Conservation (phyloP, 345 rosid species). For the Odontarrhena argentea region DNA sequence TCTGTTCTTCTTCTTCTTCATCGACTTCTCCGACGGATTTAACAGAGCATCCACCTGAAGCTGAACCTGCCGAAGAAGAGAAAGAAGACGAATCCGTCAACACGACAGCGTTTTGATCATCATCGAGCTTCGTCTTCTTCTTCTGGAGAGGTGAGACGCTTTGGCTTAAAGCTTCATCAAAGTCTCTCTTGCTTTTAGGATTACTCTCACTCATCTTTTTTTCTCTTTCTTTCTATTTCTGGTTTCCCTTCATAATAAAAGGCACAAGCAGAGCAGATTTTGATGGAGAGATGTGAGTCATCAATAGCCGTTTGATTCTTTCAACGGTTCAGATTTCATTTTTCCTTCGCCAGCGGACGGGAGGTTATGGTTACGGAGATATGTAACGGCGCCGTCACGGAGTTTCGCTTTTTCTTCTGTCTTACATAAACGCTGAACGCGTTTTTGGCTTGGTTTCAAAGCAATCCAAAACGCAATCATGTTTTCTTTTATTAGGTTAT, state of each 20-base stretch:
- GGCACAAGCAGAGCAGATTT: conserved; percentile 20
- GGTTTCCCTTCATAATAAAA: conserved; percentile 32
- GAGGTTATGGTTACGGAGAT: conserved; percentile 20
- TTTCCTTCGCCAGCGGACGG: conserved; percentile 31
- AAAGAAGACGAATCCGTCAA: conserved; percentile 10
- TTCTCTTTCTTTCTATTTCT: conserved; percentile 36
- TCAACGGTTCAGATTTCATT: conserved; percentile 46
- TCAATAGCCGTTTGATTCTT: conserved; percentile 45
- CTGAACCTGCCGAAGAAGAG: conserved; percentile 31
- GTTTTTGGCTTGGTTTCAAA: conserved; percentile 30
- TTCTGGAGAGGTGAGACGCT: conserved; percentile 29
- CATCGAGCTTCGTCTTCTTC: conserved; percentile 44
- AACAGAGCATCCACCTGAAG: conserved; percentile 27
- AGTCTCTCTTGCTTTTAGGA: conserved; percentile 41
- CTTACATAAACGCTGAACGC: conserved; percentile 37
- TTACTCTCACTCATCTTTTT: conserved; percentile 44
- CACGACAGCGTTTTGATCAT: conserved; percentile 5
- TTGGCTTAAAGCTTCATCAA: conserved; percentile 46
- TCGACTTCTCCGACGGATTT: conserved; percentile 34
- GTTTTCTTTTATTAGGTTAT: not conserved
- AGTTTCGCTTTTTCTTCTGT: conserved; percentile 4
- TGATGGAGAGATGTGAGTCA: conserved; percentile 12
- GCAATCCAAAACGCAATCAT: conserved; percentile 31
- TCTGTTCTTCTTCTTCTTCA: conserved; percentile 28
- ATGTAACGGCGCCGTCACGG: conserved; percentile 40